phyloP scores from a whole-genome alignment of 176 grass and related monocot species.

The Pontederia paniculata region DNA sequence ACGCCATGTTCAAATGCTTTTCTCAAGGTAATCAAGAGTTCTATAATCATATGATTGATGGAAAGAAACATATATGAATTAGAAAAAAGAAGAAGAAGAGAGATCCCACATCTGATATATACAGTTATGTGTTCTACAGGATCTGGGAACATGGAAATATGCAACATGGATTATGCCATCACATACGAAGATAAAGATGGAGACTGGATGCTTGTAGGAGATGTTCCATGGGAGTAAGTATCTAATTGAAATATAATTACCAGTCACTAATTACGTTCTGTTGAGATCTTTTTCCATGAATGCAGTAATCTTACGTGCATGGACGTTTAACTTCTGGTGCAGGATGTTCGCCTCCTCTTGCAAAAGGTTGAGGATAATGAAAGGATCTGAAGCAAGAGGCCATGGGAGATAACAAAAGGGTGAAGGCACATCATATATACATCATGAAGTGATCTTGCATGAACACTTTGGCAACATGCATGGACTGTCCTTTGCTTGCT shows the following conservation, averaged over 20 bases:
- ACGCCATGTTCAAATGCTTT: conserved; percentile 73
- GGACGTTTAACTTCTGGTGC: not conserved
- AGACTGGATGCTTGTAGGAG: conserved; percentile 76
- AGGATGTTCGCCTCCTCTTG: conserved; percentile 85
- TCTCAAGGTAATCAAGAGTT: conserved; percentile 31
- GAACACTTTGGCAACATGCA: not conserved
- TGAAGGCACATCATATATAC: not conserved
- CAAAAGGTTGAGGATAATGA: conserved; percentile 95
- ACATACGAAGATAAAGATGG: conserved; percentile 91
- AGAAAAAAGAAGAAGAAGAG: not conserved
- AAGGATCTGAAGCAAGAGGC: conserved; percentile 53
- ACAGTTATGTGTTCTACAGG: not conserved
- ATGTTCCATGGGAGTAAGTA: conserved; percentile 93
- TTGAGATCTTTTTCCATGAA: not conserved
- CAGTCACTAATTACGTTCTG: conserved; percentile 23
- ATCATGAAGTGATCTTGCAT: not conserved
- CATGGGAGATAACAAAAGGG: not conserved
- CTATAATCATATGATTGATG: too few relatives aligned
- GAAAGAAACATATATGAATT: not conserved
- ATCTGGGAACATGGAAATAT: not conserved
- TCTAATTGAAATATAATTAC: conserved; percentile 37
- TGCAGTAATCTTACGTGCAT: not conserved
- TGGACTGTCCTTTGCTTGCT: too few relatives aligned
- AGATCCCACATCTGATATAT: not conserved
- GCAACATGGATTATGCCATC: conserved; percentile 26